Evolutionary conservation across 352 stramenopile genomes (phyloP), one percentile per base, ranked within the genome.

Genomic region (Globisporangium nagaii): DNA sequence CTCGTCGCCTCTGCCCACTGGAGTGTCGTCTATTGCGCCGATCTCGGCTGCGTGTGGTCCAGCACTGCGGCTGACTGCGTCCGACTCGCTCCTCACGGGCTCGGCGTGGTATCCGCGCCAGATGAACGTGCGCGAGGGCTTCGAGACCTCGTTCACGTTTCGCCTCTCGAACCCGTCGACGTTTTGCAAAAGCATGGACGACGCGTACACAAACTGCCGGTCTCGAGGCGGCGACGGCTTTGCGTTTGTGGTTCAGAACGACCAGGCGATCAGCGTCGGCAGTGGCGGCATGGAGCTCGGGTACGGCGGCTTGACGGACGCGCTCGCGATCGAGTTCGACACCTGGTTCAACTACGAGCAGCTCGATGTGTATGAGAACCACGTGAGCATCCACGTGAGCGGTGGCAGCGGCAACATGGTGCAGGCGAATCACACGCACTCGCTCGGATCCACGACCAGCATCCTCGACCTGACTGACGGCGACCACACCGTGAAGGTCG

Each of bases 281-380:
- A 50, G 52, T 2, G 72, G 73, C 1, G 88, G 90, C 22, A 78
- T 78, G 63, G 75, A 78, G 5, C 63, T 98, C 11, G 93, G 93
- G 2, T 98, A 97, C 50, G 86, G 71, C 2, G 88, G 88, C 4
- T 72, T 98, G 28, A 46, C 51, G n/a, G 93, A 97, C 52, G 68
- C 79, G 11, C 51, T 98, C 1, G 90, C 70, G 3, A 58, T 98
- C 15, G 92, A 98, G 59, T 97, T 98, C 50, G 91, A 98, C 62
- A 97, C 88, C 11, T 96, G 82, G 74, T 96, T 86, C 70, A 97
- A 98, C 63, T 59, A 70, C 7, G 88, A 97, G 30, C 68, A 88
- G 48, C 47, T 79, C 13, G 92, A 98, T 42, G 70, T 68, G 25
- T 97, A 93, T 63, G 86, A 97, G 63, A 98, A 98, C 63, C 93